Percentiles rank a stretch among this genome's conserved stretches.
phyloP scores from a whole-genome alignment of 2,329 filamentous ascomycete genomes.

The Colletotrichum melonis region DNA sequence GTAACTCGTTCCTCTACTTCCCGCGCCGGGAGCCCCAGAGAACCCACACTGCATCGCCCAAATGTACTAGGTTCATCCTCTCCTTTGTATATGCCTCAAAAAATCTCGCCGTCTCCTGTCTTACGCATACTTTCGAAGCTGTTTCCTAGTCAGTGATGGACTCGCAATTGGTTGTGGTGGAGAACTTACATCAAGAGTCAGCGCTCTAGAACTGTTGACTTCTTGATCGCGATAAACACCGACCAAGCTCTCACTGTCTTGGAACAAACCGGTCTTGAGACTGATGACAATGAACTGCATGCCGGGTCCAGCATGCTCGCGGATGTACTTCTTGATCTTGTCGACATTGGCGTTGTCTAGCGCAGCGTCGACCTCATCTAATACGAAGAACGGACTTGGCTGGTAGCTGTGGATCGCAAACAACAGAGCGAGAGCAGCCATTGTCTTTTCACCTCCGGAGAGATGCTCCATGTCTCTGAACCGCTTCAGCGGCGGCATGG shows the following conservation, averaged over 20 bases:
- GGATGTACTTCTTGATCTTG: slow-evolving; percentile 96
- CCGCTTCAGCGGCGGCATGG: slow-evolving; percentile 97
- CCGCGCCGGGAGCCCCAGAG: not conserved
- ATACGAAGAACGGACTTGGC: slow-evolving; percentile 95
- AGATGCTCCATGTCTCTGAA: slow-evolving; percentile 99
- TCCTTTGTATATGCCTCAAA: not conserved
- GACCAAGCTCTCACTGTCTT: slow-evolving; percentile 94
- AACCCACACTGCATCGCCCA: not conserved
- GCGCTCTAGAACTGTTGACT: slow-evolving; percentile 88
- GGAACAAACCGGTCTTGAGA: slow-evolving; percentile 94
- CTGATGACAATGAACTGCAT: slow-evolving; percentile 99
- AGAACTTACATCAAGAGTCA: slow-evolving; percentile 92
- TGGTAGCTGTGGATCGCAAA: slow-evolving; percentile 98
- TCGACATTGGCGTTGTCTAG: slow-evolving; percentile 98
- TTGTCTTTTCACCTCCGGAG: slow-evolving; percentile 97
- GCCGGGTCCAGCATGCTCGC: slow-evolving; percentile 91
- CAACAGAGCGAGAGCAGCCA: slow-evolving; percentile 94
- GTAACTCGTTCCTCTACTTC: slow-evolving; percentile 8
- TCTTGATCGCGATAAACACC: slow-evolving; percentile 96
- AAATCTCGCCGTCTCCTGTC: not conserved
- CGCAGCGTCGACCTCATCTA: slow-evolving; percentile 97
- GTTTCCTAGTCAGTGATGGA: not conserved
- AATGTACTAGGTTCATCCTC: not conserved
- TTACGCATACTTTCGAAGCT: slow-evolving; percentile 34
- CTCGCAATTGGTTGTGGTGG: not conserved